A percentile compares a stretch with the other conserved stretches of the same genome.
Evolutionary conservation across 192 early-diverging fungal species (phyloP).

Genomic region (Mortierella alpina): DNA sequence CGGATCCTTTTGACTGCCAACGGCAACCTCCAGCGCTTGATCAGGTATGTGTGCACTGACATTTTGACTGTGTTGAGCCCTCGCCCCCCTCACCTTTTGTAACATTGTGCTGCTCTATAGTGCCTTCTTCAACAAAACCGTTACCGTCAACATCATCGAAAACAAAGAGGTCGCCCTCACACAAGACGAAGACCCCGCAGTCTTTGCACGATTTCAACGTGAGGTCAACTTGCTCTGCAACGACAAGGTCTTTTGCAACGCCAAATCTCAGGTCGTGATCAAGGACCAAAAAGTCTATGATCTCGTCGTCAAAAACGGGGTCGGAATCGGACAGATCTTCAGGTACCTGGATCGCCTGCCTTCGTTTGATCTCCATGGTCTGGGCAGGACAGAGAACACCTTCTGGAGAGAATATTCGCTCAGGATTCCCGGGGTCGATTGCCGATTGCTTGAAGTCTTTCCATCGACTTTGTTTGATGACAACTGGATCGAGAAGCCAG

Average conservation of each 20-base stretch:
- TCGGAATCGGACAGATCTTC: slow-evolving; percentile 60
- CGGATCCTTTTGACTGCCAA: slow-evolving; percentile 58
- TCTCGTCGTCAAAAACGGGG: slow-evolving; percentile 53
- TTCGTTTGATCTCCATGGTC: slow-evolving; percentile 49
- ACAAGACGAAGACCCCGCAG: slow-evolving; percentile 17
- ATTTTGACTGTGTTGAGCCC: too few relatives aligned
- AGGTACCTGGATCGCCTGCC: slow-evolving; percentile 57
- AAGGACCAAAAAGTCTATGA: slow-evolving; percentile 47
- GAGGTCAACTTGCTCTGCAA: slow-evolving; percentile 59
- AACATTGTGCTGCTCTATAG: slow-evolving; percentile 7
- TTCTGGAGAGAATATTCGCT: slow-evolving; percentile 59
- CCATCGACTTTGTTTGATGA: slow-evolving; percentile 42
- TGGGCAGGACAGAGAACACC: slow-evolving; percentile 46
- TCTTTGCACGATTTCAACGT: slow-evolving; percentile 52
- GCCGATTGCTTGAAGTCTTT: slow-evolving; percentile 53
- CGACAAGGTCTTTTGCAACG: slow-evolving; percentile 55
- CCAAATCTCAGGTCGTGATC: slow-evolving; percentile 52
- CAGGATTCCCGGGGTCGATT: slow-evolving; percentile 46
- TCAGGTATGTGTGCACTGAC: slow-evolving; percentile 33
- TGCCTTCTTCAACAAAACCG: slow-evolving; percentile 55
- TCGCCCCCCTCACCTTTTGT: background rate
- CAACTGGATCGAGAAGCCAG: slow-evolving; percentile 33
- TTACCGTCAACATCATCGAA: slow-evolving; percentile 46
- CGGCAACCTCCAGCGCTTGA: slow-evolving; percentile 58
- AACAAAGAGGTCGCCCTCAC: slow-evolving; percentile 27